Percentiles rank a stretch among this genome's conserved stretches.
These are phyloP conservation scores for Eragrostis curvula DNA, from an alignment of 176 grass and related monocot species.

Conservation along the genomic window DNA sequence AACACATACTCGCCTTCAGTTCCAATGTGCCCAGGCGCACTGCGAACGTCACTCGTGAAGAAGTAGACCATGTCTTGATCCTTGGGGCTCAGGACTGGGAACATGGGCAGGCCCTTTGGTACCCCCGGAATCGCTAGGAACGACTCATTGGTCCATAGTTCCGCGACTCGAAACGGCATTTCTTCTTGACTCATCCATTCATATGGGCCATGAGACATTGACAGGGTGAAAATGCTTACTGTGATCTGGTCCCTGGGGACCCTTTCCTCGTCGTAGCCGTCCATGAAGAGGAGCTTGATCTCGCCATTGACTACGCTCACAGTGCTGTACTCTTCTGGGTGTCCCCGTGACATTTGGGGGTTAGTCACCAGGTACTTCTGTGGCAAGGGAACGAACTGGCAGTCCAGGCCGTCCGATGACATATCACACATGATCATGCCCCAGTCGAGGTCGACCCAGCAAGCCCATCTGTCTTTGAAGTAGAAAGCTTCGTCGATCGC, in stretches of 20 bases:
- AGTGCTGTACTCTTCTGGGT: neutral
- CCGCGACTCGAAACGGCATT: too few relatives aligned
- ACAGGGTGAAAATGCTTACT: too few relatives aligned
- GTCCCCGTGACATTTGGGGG: neutral
- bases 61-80: too few relatives aligned
- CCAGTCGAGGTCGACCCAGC: neutral
- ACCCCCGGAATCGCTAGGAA: too few relatives aligned
- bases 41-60: too few relatives aligned
- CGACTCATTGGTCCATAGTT: too few relatives aligned
- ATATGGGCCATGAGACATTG: too few relatives aligned
- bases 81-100: too few relatives aligned
- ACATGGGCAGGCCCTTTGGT: too few relatives aligned
- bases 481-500: neutral
- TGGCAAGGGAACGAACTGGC: neutral
- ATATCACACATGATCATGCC: neutral
- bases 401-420: neutral
- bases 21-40: too few relatives aligned
- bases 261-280: neutral
- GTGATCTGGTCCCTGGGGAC: neutral
- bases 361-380: neutral
- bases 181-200: too few relatives aligned
- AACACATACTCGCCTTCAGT: too few relatives aligned
- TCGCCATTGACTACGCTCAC: neutral
- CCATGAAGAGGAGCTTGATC: neutral
- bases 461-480: neutral